Base-by-base conservation (phyloP, 257 asterid genomes). In the Petunia secreta region DNA sequence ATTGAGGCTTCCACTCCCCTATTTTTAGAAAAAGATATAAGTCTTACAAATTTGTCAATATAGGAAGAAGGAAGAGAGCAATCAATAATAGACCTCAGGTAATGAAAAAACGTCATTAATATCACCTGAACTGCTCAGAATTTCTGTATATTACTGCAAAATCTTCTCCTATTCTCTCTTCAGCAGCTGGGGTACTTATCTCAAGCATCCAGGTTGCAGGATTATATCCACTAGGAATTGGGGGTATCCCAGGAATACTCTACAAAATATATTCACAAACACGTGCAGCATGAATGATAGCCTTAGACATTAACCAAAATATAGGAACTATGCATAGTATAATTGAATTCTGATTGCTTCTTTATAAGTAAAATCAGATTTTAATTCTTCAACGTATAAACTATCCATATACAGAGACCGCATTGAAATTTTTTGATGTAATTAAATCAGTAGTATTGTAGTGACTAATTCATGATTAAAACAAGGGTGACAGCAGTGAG, bases 131-230 rank as follows among this genome's bases (percentile, higher is more conserved):
- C 85, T 87, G 94, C 60, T 86, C 88, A 8, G 97, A 92, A 44
- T 87, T 85, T 66, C 79, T 71, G 87, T 94, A 92, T 63, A 90
- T 55, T 73, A 53, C 86, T 36, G 97, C 90, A 79, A 94, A 94
- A 79, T 92, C 98, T 79, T 85, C 82, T 62, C 84, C 85, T 40
- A 87, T 87, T 84, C 83, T 88, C 80, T 88, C 91, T 87, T 94
- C 97, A 73, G 92, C 90, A 75, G 93, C 89, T 48, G 91, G 86
- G 9, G 96, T 89, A 85, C 89, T 92, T 81, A 94, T 84, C 87
- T 94, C 98, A 78, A 92, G 96, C 97, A 94, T 92, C 98, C 97
- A 94, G 77, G 97, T 94, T 37, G 98, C 98, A 2, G 97, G 98
- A 85, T 94, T 94, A 80, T 94, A 91, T 78, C 93, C 94, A 80